Evolutionary conservation across 2,329 filamentous ascomycete species (phyloP).

Genomic region (Stagonosporopsis rhizophila): DNA sequence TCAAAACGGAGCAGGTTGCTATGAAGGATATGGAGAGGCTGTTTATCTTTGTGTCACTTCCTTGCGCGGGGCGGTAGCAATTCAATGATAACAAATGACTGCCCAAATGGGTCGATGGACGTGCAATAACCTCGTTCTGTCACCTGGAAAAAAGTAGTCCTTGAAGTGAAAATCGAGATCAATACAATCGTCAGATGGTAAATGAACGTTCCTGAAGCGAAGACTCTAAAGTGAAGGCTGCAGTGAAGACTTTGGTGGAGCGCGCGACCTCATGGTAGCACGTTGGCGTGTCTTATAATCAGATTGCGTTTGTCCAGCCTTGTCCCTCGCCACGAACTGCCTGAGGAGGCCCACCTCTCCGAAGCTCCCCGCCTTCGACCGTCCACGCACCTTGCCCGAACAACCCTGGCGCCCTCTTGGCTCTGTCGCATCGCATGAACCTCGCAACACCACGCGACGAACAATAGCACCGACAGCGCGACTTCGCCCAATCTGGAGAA

Average conservation of each 20-base stretch:
- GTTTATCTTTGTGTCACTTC: not conserved
- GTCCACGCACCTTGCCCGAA: constrained; percentile 11
- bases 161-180: no score
- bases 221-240: no score
- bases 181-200: no score
- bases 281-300: not conserved
- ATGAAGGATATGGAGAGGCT: not conserved
- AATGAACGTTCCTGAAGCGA: no score
- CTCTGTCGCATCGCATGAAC: constrained; percentile 23
- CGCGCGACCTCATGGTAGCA: no score
- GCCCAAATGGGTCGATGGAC: not conserved
- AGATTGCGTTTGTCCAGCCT: not conserved
- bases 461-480: constrained; percentile 8
- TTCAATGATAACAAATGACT: not conserved
- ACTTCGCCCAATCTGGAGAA: not conserved
- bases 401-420: constrained; percentile 19
- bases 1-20: constrained; percentile 7
- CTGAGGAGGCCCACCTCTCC: constrained; percentile 13
- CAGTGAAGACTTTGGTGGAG: not conserved
- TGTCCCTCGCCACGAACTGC: constrained; percentile 10
- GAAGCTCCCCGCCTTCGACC: constrained; percentile 13
- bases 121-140: not conserved
- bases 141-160: not conserved
- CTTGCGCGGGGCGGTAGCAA: not conserved
- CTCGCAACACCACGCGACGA: constrained; percentile 28